These are phyloP conservation scores for Mycena haematopus DNA, from an alignment of 768 basidiomycete genomes.

Conservation along the genomic window DNA sequence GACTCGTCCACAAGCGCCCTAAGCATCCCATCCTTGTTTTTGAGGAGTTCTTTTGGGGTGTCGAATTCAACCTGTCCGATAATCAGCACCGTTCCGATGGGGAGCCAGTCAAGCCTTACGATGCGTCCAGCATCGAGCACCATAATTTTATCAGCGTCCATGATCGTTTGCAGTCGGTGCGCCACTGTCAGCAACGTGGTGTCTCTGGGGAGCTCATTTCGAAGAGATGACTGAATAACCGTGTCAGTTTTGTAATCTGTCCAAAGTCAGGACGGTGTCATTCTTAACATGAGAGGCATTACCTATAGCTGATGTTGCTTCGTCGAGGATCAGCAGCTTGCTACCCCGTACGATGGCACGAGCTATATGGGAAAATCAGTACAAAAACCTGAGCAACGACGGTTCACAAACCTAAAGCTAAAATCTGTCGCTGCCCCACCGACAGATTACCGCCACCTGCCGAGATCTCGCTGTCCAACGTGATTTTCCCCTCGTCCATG, in stretches of 20 bases:
- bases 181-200: constrained; percentile 37
- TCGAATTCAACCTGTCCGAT: constrained; percentile 56
- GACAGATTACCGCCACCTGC: constrained; percentile 41
- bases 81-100: background rate
- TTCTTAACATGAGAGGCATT: background rate
- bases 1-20: constrained; percentile 65
- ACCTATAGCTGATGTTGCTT: constrained; percentile 24
- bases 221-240: constrained; percentile 50
- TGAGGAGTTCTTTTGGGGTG: constrained; percentile 55
- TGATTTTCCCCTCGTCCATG: constrained; percentile 35
- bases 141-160: constrained; percentile 45
- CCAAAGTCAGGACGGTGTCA: background rate
- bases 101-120: constrained; percentile 18
- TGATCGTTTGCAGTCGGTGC: constrained; percentile 43
- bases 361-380: constrained; percentile 3
- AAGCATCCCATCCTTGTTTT: constrained; percentile 56
- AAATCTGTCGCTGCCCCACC: constrained; percentile 56
- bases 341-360: constrained; percentile 31
- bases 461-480: constrained; percentile 41
- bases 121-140: constrained; percentile 53
- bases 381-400: background rate
- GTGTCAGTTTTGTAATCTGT: constrained; percentile 45
- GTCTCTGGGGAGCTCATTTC: constrained; percentile 43
- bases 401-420: constrained; percentile 45
- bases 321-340: constrained; percentile 33